A percentile compares a stretch with the other conserved stretches of the same genome.
These are phyloP conservation scores for Lotmaria passim DNA, from an alignment of 208 protist species.

Conservation along the genomic window DNA sequence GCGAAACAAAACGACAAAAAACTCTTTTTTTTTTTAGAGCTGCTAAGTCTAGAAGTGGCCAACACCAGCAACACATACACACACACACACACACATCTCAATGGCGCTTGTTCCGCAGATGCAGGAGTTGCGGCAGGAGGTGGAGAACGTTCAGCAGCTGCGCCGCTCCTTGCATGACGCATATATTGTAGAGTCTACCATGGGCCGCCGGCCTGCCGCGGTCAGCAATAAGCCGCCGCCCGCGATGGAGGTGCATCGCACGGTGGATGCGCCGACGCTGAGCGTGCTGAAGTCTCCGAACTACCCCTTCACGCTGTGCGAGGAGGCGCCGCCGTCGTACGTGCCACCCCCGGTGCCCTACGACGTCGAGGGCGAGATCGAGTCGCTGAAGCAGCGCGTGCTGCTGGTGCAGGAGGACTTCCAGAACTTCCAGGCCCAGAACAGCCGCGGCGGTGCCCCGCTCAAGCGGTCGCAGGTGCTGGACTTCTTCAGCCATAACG, in stretches of 20 bases:
- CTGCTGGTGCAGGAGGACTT: constrained; percentile 65
- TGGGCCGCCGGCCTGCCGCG: not conserved
- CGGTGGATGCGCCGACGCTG: constrained; percentile 69
- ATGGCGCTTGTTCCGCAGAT: constrained; percentile 46
- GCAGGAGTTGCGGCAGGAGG: constrained; percentile 44
- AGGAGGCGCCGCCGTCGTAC: constrained; percentile 81
- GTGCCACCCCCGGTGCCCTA: constrained; percentile 78
- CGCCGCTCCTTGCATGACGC: constrained; percentile 55
- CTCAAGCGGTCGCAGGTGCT: constrained; percentile 44
- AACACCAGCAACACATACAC: not conserved
- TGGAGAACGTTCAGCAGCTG: constrained; percentile 45
- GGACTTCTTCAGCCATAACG: constrained; percentile 57
- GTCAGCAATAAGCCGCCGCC: constrained; percentile 11
- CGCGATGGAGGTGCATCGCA: constrained; percentile 53
- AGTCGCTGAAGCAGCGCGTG: constrained; percentile 54
- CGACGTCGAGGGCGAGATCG: constrained; percentile 68
- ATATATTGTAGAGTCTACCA: constrained; percentile 42
- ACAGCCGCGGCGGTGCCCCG: constrained; percentile 6
- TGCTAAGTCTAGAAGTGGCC: not conserved
- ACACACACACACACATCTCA: constrained; percentile 5
- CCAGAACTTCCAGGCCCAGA: constrained; percentile 30
- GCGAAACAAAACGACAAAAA: no score
- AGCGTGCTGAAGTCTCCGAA: constrained; percentile 68
- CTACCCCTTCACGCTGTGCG: constrained; percentile 85
- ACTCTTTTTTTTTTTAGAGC: no score